Conservation (phyloP, 1,284 basidiomycete genomes). For the Hemileia vastatrix region DNA sequence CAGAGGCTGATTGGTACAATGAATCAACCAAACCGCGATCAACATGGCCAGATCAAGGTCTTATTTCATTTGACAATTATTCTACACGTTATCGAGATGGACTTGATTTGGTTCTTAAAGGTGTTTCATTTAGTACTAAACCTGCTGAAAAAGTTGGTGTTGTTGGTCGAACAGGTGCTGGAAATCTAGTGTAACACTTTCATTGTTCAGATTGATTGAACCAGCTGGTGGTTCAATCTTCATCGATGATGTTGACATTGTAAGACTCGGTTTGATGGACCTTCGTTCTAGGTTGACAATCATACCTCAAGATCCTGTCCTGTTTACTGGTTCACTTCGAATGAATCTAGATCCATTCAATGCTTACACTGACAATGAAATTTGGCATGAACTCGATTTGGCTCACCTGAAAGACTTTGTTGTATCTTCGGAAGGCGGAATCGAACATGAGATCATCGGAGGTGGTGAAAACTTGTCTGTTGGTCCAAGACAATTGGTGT, state of each 20-base stretch:
- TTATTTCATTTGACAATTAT: conserved; percentile 30
- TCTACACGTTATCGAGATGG: conserved; percentile 30
- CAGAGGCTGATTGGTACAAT: conserved; percentile 30
- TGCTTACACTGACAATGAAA: conserved; percentile 70
- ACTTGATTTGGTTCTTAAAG: conserved; percentile 30
- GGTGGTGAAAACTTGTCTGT: no score
- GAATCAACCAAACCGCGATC: conserved; percentile 51
- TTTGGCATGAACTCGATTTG: conserved; percentile 56
- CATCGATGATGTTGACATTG: no score
- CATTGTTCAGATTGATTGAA: no score
- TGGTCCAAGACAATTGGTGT: conserved; percentile 55
- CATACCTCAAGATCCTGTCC: conserved; percentile 59
- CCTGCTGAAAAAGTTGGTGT: conserved; percentile 35
- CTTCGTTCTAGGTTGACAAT: conserved; percentile 52
- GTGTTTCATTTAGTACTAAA: conserved; percentile 29
- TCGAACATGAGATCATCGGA: no score
- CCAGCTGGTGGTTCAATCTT: no score
- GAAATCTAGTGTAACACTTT: conserved; percentile 63
- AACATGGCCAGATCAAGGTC: conserved; percentile 38
- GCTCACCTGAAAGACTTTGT: no score
- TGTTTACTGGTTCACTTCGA: conserved; percentile 76
- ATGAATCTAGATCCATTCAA: conserved; percentile 80
- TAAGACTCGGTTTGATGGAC: no score
- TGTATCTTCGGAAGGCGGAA: no score
- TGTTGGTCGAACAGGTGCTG: conserved; percentile 48